phyloP scores from a whole-genome alignment of 2,329 filamentous ascomycete species.

The Fusarium concolor region DNA sequence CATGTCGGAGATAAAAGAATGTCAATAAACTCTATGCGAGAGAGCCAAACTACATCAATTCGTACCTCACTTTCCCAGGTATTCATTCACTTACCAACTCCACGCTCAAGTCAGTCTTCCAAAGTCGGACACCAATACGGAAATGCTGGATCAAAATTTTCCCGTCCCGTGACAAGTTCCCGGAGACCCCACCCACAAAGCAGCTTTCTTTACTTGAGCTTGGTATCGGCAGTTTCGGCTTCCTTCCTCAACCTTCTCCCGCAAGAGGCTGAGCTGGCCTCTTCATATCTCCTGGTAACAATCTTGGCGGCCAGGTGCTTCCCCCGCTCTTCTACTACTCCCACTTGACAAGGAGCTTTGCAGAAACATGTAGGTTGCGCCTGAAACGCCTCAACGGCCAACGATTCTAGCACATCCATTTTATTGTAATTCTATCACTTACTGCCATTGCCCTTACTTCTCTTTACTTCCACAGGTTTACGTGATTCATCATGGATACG shows the following conservation, averaged over 20 bases:
- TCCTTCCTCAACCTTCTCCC: constrained; percentile 40
- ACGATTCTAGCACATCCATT: constrained; percentile 18
- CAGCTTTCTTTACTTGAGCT: constrained; percentile 39
- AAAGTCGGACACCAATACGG: background rate
- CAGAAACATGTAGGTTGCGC: constrained; percentile 47
- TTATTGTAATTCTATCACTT: constrained; percentile 22
- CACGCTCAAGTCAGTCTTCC: background rate
- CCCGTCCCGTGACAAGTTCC: constrained; percentile 4
- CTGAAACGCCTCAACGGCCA: constrained; percentile 35
- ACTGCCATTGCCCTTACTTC: constrained; percentile 18
- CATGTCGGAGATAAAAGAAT: background rate
- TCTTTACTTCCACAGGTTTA: constrained; percentile 37
- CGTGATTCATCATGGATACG: constrained; percentile 45
- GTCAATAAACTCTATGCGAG: background rate
- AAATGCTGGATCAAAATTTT: background rate
- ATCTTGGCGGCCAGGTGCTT: constrained; percentile 37
- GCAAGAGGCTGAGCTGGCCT: constrained; percentile 49
- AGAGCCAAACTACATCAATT: background rate
- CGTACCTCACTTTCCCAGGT: accelerated
- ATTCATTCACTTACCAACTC: background rate
- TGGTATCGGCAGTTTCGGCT: constrained; percentile 45
- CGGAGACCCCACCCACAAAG: constrained; percentile 25
- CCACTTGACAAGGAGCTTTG: constrained; percentile 27
- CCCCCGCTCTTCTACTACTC: constrained; percentile 36
- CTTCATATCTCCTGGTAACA: constrained; percentile 38